Evolutionary conservation across 345 rosid species (phyloP), one percentile per base, ranked within the genome.

Genomic region (Physaria fendleri): DNA sequence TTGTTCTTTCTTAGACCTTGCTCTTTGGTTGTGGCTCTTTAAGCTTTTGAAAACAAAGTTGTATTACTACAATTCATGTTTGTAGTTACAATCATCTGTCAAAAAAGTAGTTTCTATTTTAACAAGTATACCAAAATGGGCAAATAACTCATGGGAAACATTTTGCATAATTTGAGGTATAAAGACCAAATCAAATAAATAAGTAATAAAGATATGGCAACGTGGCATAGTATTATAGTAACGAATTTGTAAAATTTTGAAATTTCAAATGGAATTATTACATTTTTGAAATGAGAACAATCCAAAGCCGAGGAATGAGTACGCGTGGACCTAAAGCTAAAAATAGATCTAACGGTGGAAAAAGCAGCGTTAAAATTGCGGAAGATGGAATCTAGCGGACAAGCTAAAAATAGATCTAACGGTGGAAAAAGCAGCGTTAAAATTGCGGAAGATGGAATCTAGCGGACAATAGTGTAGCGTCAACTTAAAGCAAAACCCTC

Each of bases 271-370:
- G 24, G 47, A 66, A 44, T n/a, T 25, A 28, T 54, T 33, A 56
- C 22, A 64, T 25, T 42, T 22, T 4, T 0, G 4, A 12, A 45
- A 59, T 6, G 16, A 3, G 21, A 39, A 39, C 15, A 39, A 15
- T 39, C 43, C 43, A 39, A 16, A 15, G 43, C 43, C 43, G 5
- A 37, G 6, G 43, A 39, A 39, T 24, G 23, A 28, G 48, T 39
- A 24, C 37, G 73, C 73, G 73, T 39, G 49, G 60, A 55, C 16
- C 8, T 45, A 52, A 62, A 61, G 72, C 65, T n/a, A 15, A 4
- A n/a, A n/a, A n/a, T n/a, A n/a, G n/a, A 79, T 79, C 84, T 7
- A 46, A 71, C 84, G 81, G 82, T 61, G 54, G 44, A 51, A 1
- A 69, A 47, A 62, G 33, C 15, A 47, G 41, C 55, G 45, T 40